Evolutionary conservation across 441 rosid genomes (phyloP).

Genomic region (Erodium chrysanthum): DNA sequence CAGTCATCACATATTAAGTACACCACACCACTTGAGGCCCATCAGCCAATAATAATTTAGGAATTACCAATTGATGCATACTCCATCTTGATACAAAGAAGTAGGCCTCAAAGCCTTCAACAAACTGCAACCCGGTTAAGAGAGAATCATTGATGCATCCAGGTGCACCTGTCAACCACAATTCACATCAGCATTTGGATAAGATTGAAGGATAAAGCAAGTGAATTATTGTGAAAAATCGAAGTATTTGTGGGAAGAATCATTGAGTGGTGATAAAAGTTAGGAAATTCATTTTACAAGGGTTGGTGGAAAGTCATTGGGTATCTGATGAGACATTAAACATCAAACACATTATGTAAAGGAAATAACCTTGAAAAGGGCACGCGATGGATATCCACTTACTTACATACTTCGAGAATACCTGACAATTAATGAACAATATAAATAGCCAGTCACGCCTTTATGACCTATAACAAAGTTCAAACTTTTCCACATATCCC

Average conservation of each 20-base stretch:
- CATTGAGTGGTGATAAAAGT: too few species aligned
- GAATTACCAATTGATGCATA: constrained; percentile 77
- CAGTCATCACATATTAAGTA: too few species aligned
- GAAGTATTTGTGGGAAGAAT: too few species aligned
- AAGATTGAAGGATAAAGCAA: too few species aligned
- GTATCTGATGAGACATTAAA: neutral
- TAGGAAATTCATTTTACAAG: too few species aligned
- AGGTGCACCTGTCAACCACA: constrained; percentile 58
- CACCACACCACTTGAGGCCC: neutral
- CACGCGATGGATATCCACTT: constrained; percentile 84
- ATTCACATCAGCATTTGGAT: neutral
- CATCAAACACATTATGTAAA: neutral
- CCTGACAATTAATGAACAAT: constrained; percentile 29
- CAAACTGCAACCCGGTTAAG: constrained; percentile 81
- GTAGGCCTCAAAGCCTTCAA: constrained; percentile 76
- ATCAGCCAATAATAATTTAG: neutral
- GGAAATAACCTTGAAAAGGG: constrained; percentile 73
- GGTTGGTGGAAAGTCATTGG: too few species aligned
- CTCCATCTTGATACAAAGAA: constrained; percentile 88
- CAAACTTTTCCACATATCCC: neutral
- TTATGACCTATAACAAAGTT: neutral
- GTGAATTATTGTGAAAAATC: neutral
- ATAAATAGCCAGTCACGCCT: constrained; percentile 2
- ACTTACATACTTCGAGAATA: constrained; percentile 56
- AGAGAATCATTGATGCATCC: constrained; percentile 81